phyloP scores from a whole-genome alignment of 75 land plant species.

The Pinus taeda region DNA sequence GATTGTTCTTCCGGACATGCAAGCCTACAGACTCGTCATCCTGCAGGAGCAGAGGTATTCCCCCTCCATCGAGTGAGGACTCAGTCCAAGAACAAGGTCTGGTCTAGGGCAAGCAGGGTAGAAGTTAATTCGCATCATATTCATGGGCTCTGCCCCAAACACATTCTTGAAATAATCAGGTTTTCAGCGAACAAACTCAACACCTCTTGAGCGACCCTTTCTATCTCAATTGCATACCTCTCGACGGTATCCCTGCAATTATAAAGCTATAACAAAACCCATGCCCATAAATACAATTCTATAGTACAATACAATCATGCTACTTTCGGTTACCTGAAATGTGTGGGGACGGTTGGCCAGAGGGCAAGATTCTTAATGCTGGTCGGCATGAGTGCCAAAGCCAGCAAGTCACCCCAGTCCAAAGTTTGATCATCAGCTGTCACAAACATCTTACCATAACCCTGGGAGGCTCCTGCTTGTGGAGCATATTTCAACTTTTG shows the following conservation, averaged over 20 bases:
- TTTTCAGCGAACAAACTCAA: neutral
- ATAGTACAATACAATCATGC: too few species aligned
- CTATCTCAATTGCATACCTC: neutral
- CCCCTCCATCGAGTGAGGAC: slow-evolving; percentile 58
- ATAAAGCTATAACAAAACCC: neutral
- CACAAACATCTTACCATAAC: slow-evolving; percentile 39
- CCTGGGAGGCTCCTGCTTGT: slow-evolving; percentile 16
- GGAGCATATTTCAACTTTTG: slow-evolving; percentile 15
- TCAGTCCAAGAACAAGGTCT: slow-evolving; percentile 46
- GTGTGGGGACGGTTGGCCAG: neutral
- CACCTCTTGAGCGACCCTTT: neutral
- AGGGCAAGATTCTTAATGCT: neutral
- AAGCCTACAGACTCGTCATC: slow-evolving; percentile 16
- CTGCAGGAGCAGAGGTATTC: slow-evolving; percentile 39
- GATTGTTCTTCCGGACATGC: slow-evolving; percentile 22
- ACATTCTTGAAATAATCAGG: neutral
- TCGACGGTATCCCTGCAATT: neutral
- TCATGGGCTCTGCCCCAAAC: slow-evolving; percentile 14
- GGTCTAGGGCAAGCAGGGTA: slow-evolving; percentile 71
- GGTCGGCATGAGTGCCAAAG: neutral
- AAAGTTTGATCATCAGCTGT: slow-evolving; percentile 29
- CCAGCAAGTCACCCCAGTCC: slow-evolving; percentile 34
- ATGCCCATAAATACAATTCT: too few species aligned
- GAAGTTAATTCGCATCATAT: slow-evolving; percentile 42
- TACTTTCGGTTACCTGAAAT: neutral